Percentiles rank a stretch among this genome's conserved stretches.
phyloP scores from a whole-genome alignment of 2,329 filamentous ascomycete species.

The Pochonia chlamydosporia region DNA sequence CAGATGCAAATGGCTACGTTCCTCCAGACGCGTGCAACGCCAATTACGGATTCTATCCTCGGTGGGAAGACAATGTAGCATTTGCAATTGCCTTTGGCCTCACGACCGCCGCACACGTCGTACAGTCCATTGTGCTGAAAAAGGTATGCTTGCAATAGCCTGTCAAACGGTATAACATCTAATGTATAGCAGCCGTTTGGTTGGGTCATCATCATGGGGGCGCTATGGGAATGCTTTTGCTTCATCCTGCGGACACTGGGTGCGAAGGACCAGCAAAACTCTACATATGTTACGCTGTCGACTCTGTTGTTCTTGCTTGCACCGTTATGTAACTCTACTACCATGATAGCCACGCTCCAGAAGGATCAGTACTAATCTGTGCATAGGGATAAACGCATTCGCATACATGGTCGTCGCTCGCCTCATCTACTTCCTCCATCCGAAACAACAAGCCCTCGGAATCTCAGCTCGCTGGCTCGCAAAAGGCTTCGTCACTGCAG shows the following conservation, averaged over 20 bases:
- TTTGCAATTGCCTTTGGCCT: slow-evolving; percentile 10
- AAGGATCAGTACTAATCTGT: too few relatives aligned
- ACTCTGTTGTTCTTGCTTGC: slow-evolving; percentile 19
- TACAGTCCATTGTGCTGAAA: slow-evolving; percentile 9
- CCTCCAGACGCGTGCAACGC: slow-evolving; percentile 15
- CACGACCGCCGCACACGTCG: slow-evolving; percentile 2
- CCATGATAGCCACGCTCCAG: too few relatives aligned
- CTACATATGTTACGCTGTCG: slow-evolving; percentile 10
- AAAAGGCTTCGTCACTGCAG: slow-evolving; percentile 31
- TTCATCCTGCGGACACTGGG: slow-evolving; percentile 22
- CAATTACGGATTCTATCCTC: slow-evolving; percentile 14
- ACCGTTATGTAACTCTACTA: slow-evolving; percentile 21
- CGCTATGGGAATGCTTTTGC: slow-evolving; percentile 22
- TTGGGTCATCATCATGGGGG: slow-evolving; percentile 26
- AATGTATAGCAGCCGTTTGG: slow-evolving; percentile 15
- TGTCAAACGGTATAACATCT: too few relatives aligned
- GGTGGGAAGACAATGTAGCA: slow-evolving; percentile 11
- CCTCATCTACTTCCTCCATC: slow-evolving; percentile 35
- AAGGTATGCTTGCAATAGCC: slow-evolving; percentile 3
- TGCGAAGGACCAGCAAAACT: slow-evolving; percentile 19
- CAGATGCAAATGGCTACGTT: slow-evolving; percentile 14
- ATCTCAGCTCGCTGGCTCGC: slow-evolving; percentile 29
- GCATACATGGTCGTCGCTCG: slow-evolving; percentile 36
- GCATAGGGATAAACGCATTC: slow-evolving; percentile 35
- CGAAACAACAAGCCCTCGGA: slow-evolving; percentile 25